Evolutionary conservation across 2,329 filamentous ascomycete genomes (phyloP).

Genomic region (Trichoderma breve): DNA sequence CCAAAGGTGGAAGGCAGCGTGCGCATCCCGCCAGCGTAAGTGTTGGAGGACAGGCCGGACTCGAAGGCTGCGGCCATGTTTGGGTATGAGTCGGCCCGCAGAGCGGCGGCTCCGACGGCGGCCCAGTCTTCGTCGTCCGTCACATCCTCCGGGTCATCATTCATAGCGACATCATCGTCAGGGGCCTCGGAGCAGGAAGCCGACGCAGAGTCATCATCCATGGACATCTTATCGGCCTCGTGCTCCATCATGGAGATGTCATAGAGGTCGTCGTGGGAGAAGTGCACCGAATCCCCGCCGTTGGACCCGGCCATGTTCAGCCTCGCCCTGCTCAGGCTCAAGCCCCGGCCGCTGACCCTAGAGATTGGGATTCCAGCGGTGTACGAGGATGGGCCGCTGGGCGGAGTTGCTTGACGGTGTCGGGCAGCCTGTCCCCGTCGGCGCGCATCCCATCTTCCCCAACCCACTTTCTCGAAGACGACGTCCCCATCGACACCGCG

Average conservation of each 20-base stretch:
- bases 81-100: constrained; percentile 66
- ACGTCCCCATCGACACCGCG: constrained; percentile 67
- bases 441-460: constrained; percentile 92
- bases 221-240: constrained; percentile 94
- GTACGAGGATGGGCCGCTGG: constrained; percentile 37
- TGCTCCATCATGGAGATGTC: constrained; percentile 71
- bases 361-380: constrained; percentile 57
- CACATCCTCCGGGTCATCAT: constrained; percentile 76
- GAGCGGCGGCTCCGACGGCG: constrained; percentile 78
- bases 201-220: constrained; percentile 67
- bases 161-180: constrained; percentile 63
- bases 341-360: constrained; percentile 40
- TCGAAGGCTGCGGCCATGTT: constrained; percentile 52
- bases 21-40: constrained; percentile 49
- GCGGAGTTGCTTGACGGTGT: constrained; percentile 42
- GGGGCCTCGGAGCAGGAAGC: constrained; percentile 75
- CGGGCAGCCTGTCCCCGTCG: constrained; percentile 62
- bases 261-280: constrained; percentile 67
- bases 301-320: constrained; percentile 56
- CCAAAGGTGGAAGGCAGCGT: constrained; percentile 51
- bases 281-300: constrained; percentile 69
- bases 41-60: constrained; percentile 46
- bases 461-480: constrained; percentile 92
- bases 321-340: constrained; percentile 48
- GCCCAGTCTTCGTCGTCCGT: constrained; percentile 98